These are phyloP conservation scores for Mycena pura DNA, from an alignment of 768 basidiomycete species.

Conservation along the genomic window DNA sequence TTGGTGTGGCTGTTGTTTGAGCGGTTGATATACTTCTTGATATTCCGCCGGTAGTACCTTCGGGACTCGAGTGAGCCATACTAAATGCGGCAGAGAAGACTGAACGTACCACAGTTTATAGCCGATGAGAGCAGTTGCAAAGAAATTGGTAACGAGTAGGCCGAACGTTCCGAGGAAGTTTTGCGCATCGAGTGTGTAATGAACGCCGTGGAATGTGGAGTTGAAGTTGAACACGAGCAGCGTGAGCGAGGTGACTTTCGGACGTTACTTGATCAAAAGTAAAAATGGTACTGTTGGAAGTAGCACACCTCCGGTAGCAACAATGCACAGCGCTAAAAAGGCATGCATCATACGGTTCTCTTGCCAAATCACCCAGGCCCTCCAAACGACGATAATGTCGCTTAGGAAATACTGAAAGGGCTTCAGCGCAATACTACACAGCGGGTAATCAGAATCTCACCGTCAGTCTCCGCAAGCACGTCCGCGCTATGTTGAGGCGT, in stretches of 20 bases:
- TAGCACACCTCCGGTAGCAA: conserved; percentile 22
- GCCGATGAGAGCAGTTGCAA: conserved; percentile 19
- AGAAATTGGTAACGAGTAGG: conserved; percentile 25
- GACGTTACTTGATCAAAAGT: too few species aligned
- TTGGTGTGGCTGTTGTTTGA: background rate
- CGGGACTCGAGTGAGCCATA: background rate
- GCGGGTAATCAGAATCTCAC: background rate
- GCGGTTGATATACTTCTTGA: conserved; percentile 23
- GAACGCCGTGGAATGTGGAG: conserved; percentile 10
- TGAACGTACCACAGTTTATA: conserved; percentile 23
- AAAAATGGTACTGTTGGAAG: background rate
- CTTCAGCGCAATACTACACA: background rate
- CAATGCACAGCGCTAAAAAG: conserved; percentile 18
- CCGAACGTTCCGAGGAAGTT: conserved; percentile 27
- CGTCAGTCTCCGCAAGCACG: too few species aligned
- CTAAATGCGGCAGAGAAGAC: background rate
- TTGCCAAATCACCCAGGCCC: conserved; percentile 28
- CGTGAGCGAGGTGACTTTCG: conserved; percentile 17
- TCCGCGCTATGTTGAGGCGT: too few species aligned
- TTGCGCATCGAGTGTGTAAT: background rate
- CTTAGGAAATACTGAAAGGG: conserved; percentile 22
- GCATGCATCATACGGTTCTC: conserved; percentile 19
- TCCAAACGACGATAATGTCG: conserved; percentile 29
- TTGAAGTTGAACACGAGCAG: conserved; percentile 23
- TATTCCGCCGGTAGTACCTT: conserved; percentile 27